These are phyloP conservation scores for Selenicereus undatus DNA, from an alignment of 148 eudicot species.

Conservation along the genomic window DNA sequence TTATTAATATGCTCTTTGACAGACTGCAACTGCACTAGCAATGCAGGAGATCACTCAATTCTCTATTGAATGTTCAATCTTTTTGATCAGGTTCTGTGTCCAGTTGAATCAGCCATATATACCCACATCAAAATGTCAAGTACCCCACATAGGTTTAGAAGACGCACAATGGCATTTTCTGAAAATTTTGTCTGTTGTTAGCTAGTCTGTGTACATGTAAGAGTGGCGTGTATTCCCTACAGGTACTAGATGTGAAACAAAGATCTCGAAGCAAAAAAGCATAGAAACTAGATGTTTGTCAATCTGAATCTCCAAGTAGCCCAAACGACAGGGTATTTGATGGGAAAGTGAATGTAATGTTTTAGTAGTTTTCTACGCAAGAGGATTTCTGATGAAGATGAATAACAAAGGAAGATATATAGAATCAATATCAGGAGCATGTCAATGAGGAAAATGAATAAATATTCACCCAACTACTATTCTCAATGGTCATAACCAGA, in stretches of 20 bases:
- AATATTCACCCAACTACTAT: background rate
- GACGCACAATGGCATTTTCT: background rate
- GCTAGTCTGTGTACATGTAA: background rate
- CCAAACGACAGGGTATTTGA: background rate
- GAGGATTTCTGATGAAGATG: background rate
- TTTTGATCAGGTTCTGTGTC: background rate
- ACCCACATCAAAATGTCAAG: background rate
- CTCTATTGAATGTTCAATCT: background rate
- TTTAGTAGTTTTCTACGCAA: background rate
- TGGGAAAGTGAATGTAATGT: background rate
- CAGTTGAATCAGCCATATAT: background rate
- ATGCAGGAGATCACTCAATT: background rate
- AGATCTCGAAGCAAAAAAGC: background rate
- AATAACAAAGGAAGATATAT: background rate
- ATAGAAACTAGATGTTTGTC: background rate
- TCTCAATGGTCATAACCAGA: background rate
- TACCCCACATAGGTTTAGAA: background rate
- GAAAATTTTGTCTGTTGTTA: background rate
- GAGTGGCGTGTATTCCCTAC: background rate
- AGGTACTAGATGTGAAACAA: background rate
- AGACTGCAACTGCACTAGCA: constrained; percentile 42
- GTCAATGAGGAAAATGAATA: background rate
- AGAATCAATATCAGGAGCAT: background rate
- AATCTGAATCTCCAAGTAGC: background rate
- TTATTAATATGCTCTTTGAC: background rate